Evolutionary conservation across 2,329 filamentous ascomycete genomes (phyloP), one percentile per base, ranked within the genome.

Genomic region (Fusarium anthophilum): DNA sequence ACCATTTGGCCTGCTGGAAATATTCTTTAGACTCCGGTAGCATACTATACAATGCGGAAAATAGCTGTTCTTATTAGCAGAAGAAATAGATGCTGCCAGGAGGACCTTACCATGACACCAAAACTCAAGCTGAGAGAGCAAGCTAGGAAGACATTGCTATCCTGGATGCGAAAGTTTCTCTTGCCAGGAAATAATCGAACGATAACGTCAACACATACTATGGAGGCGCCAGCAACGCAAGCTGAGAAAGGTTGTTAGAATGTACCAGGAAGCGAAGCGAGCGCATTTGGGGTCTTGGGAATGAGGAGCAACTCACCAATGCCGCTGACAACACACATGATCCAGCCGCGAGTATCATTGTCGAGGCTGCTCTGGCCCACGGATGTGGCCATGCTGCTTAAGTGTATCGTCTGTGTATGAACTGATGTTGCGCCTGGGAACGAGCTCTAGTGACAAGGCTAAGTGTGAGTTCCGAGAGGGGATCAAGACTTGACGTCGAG

Each of bases 31-130:
- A 91, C 26, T 94, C 94, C 15, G 96, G 96, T 13, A 98, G 88
- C 93, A 98, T 98, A 82, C 92, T 96, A 82, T 95, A 97, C 37
- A 98, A 84, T 3, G 96, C 92, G 41, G 95, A 98, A 82, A 98
- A 98, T 45, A 98, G 89, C 95, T 98, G 17, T 77, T 6, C 9
- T 9, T 43, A n/a, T 78, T 58, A 78, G 69, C 45, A 43, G n/a
- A 26, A 44, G 22, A 26, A 30, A 26, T 30, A n/a, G 41, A 8
- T 28, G 39, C 24, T 18, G 11, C n/a, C 11, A 11, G 11, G 8
- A 38, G n/a, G 51, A 12, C 22, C 45, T 74, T 82, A 98, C 95
- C 95, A 99, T 97, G 51, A 98, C 95, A 48, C 96, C 96, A 76
- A 98, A 98, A 81, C 95, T 98, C 73, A 99, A 84, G 82, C 95